Base-by-base conservation (phyloP, 2,329 filamentous ascomycete genomes). In the Fusarium cyanostomum region DNA sequence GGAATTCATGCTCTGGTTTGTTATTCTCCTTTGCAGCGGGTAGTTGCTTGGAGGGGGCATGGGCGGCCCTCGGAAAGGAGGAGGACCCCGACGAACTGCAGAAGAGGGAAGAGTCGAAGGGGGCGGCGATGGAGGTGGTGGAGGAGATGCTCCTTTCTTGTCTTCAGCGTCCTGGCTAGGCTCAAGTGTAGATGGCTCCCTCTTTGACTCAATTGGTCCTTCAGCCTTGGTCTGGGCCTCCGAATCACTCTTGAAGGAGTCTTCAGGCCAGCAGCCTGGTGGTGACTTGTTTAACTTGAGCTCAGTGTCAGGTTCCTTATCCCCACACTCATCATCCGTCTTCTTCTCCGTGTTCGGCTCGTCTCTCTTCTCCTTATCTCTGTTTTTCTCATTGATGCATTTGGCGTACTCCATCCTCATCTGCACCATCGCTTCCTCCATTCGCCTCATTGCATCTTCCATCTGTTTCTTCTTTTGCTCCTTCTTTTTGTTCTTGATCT, bases 401-500 rank as follows among this genome's bases (percentile, higher is more conserved):
- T 38, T 62, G 11, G 54, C 48, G 28, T 71, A 61, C 44, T 71
- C 68, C 12, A 56, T 56, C n/a, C 65, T 68, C 59, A 70, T 71
- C 38, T 68, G 64, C 16, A 71, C 33, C 54, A 72, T 65, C 5
- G 56, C 68, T 11, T 62, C 55, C 35, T 71, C 69, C 64, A 72
- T 69, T 18, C 59, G 56, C 26, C 41, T 61, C 70, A 72, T 71
- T 7, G 68, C 70, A n/a, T 71, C 64, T 9, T 56, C 54, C 48
- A 69, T 68, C 8, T 71, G 62, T 13, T 57, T 62, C n/a, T 62
- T 55, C 27, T 59, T 54, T 33, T 70, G 66, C 44, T 70, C 60
- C 51, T 73, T 71, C 48, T 68, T 69, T 44, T 70, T 70, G 42
- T 52, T 51, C 33, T 54, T 64, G 12, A 60, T 49, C 30, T 69